A percentile compares a stretch with the other conserved stretches of the same genome.
Evolutionary conservation across 2,329 filamentous ascomycete genomes (phyloP).

Genomic region (Talaromyces pinophilus): DNA sequence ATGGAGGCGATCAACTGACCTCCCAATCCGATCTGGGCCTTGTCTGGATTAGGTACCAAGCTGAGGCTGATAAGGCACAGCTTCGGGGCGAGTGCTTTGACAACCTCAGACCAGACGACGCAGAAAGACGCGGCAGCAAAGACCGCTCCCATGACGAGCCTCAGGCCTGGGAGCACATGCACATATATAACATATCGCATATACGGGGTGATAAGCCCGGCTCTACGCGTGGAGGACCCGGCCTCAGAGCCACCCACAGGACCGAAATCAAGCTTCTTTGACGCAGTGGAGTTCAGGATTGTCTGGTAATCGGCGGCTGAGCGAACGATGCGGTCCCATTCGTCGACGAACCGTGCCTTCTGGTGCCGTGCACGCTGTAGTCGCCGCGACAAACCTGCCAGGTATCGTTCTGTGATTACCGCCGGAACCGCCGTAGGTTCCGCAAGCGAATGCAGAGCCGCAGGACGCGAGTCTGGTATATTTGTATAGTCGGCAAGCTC

Average conservation of each 20-base stretch:
- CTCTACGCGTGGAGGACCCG: constrained; percentile 55
- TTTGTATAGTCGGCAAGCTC: constrained; percentile 79
- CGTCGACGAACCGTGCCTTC: constrained; percentile 76
- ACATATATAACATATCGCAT: constrained; percentile 77
- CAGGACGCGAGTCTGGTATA: constrained; percentile 60
- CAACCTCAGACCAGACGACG: constrained; percentile 90
- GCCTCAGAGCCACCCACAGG: constrained; percentile 50
- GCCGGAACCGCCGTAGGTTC: constrained; percentile 63
- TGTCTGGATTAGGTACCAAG: constrained; percentile 67
- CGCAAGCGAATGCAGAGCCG: constrained; percentile 38
- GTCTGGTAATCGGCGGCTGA: constrained; percentile 74
- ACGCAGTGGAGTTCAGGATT: constrained; percentile 79
- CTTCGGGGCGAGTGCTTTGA: constrained; percentile 76
- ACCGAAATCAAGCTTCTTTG: constrained; percentile 76
- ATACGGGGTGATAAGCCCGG: constrained; percentile 72
- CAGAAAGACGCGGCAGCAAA: constrained; percentile 74
- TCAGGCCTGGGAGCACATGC: constrained; percentile 68
- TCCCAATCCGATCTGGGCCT: constrained; percentile 76
- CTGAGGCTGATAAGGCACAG: constrained; percentile 69
- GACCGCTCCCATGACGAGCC: constrained; percentile 65
- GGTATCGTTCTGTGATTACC: constrained; percentile 87
- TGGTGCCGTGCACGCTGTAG: constrained; percentile 80
- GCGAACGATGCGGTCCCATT: constrained; percentile 79
- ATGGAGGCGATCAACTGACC: constrained; percentile 80
- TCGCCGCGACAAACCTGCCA: constrained; percentile 84